Conservation (phyloP, 768 basidiomycete genomes). For the Serendipita indica region DNA sequence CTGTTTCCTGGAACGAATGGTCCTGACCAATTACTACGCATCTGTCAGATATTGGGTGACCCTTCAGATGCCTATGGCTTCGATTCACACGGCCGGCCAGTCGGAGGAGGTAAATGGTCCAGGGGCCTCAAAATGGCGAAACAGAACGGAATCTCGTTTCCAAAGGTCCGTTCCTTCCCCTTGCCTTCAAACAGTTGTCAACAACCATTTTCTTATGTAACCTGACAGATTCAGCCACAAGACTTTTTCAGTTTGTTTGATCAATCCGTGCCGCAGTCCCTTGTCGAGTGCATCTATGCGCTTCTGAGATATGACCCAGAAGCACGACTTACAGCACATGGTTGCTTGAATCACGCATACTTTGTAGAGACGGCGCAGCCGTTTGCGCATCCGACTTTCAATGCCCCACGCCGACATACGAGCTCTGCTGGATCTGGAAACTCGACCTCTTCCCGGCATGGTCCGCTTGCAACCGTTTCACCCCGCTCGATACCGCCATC, state of each 20-base stretch:
- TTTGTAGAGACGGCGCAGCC: conserved; percentile 61
- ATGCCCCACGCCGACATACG: conserved; percentile 18
- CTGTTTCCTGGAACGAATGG: conserved; percentile 90
- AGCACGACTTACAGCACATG: conserved; percentile 64
- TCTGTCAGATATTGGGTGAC: conserved; percentile 88
- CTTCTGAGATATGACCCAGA: conserved; percentile 87
- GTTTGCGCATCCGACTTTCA: conserved; percentile 49
- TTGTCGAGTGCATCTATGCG: conserved; percentile 85
- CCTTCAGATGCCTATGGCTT: conserved; percentile 70
- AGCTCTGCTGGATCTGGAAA: conserved; percentile 11
- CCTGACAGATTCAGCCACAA: conserved; percentile 42
- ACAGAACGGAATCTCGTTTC: conserved; percentile 73
- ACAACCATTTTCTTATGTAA: conserved; percentile 12
- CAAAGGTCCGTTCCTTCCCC: conserved; percentile 45
- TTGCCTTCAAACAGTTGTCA: conserved; percentile 11
- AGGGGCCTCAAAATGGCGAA: conserved; percentile 78
- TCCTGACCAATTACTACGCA: conserved; percentile 79
- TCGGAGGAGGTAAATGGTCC: conserved; percentile 83
- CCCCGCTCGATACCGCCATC: conserved; percentile 34
- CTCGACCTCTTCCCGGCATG: conserved; percentile 23
- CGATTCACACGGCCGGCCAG: conserved; percentile 47
- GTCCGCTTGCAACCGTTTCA: conserved; percentile 25
- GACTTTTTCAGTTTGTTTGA: conserved; percentile 65
- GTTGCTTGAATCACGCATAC: conserved; percentile 84
- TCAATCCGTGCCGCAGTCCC: conserved; percentile 53